A percentile compares a stretch with the other conserved stretches of the same genome.
phyloP scores from a whole-genome alignment of 2,329 filamentous ascomycete genomes.

The Curvularia spicifera region DNA sequence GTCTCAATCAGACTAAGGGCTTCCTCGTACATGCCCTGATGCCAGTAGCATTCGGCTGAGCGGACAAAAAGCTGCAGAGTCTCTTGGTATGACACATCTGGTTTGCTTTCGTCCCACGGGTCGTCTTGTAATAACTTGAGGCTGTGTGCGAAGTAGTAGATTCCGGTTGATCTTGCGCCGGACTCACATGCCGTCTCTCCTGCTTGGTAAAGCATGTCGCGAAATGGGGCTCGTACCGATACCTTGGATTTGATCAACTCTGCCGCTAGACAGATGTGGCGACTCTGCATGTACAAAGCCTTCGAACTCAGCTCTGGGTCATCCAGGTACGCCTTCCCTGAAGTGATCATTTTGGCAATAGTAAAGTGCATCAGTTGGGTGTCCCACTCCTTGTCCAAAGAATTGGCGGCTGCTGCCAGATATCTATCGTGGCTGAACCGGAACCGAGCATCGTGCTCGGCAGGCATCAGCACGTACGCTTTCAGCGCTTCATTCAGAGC shows the following conservation, averaged over 20 bases:
- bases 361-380: constrained; percentile 78
- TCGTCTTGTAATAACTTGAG: constrained; percentile 78
- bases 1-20: constrained; percentile 72
- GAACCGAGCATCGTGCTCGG: constrained; percentile 85
- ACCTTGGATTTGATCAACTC: constrained; percentile 75
- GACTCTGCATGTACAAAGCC: constrained; percentile 72
- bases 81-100: constrained; percentile 84
- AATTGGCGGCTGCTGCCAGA: constrained; percentile 69
- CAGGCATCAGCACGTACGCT: constrained; percentile 79
- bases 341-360: constrained; percentile 80
- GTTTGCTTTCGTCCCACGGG: constrained; percentile 72
- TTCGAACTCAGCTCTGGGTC: constrained; percentile 58
- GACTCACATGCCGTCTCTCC: constrained; percentile 80
- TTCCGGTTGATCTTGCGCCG: constrained; percentile 79
- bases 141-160: constrained; percentile 80
- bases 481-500: constrained; percentile 84
- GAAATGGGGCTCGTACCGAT: constrained; percentile 67
- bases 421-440: constrained; percentile 88
- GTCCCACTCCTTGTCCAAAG: constrained; percentile 66
- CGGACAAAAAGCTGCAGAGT: constrained; percentile 74
- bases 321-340: constrained; percentile 66
- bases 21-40: constrained; percentile 72
- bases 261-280: constrained; percentile 80
- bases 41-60: constrained; percentile 82
- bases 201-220: constrained; percentile 78